A percentile compares a stretch with the other conserved stretches of the same genome.
phyloP scores from a whole-genome alignment of 805 yeast species.

The Saccharomycopsis fibuligera region DNA sequence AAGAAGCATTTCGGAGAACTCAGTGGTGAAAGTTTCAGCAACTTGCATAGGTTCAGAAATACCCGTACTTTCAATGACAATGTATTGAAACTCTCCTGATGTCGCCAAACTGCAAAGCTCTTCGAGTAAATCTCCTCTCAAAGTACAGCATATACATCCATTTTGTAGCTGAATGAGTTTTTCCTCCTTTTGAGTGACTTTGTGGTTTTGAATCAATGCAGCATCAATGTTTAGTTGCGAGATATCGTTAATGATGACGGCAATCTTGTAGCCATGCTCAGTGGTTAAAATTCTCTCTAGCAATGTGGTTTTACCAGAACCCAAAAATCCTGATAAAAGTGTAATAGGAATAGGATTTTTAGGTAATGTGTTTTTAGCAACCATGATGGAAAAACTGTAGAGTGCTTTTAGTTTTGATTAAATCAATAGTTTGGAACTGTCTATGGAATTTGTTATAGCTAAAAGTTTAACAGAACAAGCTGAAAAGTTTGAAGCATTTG shows the following conservation, averaged over 20 bases:
- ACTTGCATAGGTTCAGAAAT: slow-evolving; percentile 46
- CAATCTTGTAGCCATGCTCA: slow-evolving; percentile 36
- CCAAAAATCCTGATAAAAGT: slow-evolving; percentile 41
- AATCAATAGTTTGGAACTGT: too few relatives aligned
- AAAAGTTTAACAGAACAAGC: too few relatives aligned
- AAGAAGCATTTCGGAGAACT: slow-evolving; percentile 33
- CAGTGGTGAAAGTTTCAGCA: slow-evolving; percentile 42
- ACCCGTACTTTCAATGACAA: slow-evolving; percentile 42
- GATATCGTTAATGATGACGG: slow-evolving; percentile 42
- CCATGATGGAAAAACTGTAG: too few relatives aligned
- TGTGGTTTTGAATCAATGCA: slow-evolving; percentile 32
- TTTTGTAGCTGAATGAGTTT: slow-evolving; percentile 40
- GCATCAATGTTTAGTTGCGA: slow-evolving; percentile 41
- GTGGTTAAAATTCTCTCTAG: slow-evolving; percentile 37
- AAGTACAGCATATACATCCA: slow-evolving; percentile 45
- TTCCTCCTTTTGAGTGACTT: slow-evolving; percentile 25
- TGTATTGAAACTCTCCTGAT: slow-evolving; percentile 34
- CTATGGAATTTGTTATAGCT: too few relatives aligned
- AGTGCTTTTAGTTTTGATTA: too few relatives aligned
- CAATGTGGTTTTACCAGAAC: slow-evolving; percentile 42
- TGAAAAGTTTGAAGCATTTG: too few relatives aligned
- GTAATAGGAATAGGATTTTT: slow-evolving; percentile 43
- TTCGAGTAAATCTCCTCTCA: slow-evolving; percentile 40
- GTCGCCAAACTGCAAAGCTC: slow-evolving; percentile 34
- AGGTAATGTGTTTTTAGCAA: too few relatives aligned